Evolutionary conservation across 2,329 filamentous ascomycete species (phyloP).

Genomic region (Aureobasidium mangrovei): DNA sequence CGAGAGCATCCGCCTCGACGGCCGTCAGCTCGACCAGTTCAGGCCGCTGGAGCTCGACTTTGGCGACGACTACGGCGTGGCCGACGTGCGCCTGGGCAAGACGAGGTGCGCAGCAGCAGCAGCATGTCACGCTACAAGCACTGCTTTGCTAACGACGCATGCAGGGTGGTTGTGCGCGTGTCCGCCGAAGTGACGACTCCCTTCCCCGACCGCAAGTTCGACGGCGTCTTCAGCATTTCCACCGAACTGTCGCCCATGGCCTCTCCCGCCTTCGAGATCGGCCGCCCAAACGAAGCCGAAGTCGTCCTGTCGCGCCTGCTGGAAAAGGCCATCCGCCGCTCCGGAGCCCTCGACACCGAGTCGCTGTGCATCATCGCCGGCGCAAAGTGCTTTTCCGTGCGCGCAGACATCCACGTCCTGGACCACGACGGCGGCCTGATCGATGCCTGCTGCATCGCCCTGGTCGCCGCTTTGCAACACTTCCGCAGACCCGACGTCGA

Average conservation of each 20-base stretch:
- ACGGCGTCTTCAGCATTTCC: slow-evolving; percentile 87
- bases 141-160: slow-evolving; percentile 19
- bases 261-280: slow-evolving; percentile 80
- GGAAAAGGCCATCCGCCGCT: slow-evolving; percentile 89
- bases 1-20: slow-evolving; percentile 75
- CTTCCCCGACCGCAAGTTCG: slow-evolving; percentile 80
- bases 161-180: slow-evolving; percentile 71
- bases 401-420: slow-evolving; percentile 85
- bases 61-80: slow-evolving; percentile 83
- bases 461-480: slow-evolving; percentile 81
- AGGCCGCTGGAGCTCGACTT: slow-evolving; percentile 70
- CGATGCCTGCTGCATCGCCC: slow-evolving; percentile 75
- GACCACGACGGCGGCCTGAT: slow-evolving; percentile 85
- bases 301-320: slow-evolving; percentile 78
- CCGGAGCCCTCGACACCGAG: slow-evolving; percentile 87
- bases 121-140: not conserved
- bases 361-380: slow-evolving; percentile 89
- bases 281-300: slow-evolving; percentile 73
- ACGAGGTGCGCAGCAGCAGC: slow-evolving; percentile 55
- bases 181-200: slow-evolving; percentile 83
- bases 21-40: slow-evolving; percentile 71
- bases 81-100: slow-evolving; percentile 79
- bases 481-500: slow-evolving; percentile 85
- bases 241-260: slow-evolving; percentile 90
- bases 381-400: slow-evolving; percentile 81